phyloP scores from a whole-genome alignment of 2,329 filamentous ascomycete species.

The Hirsutella thompsonii region DNA sequence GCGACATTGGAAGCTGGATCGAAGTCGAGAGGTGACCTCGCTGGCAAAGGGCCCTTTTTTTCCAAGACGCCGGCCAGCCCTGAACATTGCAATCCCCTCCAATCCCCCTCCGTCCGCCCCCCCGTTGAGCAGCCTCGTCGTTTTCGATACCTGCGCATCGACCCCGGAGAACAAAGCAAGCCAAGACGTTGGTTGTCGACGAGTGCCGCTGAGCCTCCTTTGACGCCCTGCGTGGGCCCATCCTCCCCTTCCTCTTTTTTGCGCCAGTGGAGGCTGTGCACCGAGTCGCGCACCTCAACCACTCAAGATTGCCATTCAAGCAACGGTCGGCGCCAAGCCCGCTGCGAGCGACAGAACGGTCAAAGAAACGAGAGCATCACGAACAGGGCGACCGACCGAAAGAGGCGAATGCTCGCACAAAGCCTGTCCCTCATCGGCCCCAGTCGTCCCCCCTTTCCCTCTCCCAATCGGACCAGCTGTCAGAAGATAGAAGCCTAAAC shows the following conservation, averaged over 20 bases:
- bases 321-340: background rate
- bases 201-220: background rate
- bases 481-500: background rate
- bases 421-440: too few species aligned
- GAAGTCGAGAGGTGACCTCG: too few species aligned
- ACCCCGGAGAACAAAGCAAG: background rate
- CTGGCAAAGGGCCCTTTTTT: background rate
- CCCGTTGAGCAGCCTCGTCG: background rate
- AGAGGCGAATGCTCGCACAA: too few species aligned
- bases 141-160: too few species aligned
- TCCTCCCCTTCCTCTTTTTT: background rate
- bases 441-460: background rate
- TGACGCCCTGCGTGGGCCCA: background rate
- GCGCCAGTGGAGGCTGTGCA: slow-evolving; percentile 7
- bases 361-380: background rate
- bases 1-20: too few species aligned
- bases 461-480: background rate
- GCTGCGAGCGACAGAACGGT: too few species aligned
- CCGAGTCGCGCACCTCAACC: background rate
- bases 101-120: background rate
- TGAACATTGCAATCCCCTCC: too few species aligned
- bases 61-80: too few species aligned
- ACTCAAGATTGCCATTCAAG: background rate
- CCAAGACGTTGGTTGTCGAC: background rate
- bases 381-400: too few species aligned